Percentiles rank a stretch among this genome's conserved stretches.
These are phyloP conservation scores for Acanthamoeba castellanii DNA, from an alignment of 208 protist genomes.

Conservation along the genomic window DNA sequence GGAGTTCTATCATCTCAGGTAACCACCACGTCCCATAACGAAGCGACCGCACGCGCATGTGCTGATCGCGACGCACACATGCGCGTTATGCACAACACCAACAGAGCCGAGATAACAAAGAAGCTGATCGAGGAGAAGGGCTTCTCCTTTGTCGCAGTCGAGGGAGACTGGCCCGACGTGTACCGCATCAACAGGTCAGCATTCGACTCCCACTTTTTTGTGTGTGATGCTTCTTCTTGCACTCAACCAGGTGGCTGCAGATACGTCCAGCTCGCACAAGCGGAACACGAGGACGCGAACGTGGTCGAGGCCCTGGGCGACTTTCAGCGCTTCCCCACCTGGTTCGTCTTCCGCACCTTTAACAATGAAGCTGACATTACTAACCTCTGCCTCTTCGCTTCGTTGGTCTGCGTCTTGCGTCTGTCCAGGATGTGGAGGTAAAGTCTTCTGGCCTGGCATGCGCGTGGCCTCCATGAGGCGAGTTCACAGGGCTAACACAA, in stretches of 20 bases:
- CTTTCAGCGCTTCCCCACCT: slow-evolving; percentile 76
- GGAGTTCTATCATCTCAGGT: slow-evolving; percentile 75
- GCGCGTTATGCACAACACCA: neutral
- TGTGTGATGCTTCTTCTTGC: neutral
- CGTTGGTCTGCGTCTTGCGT: too few relatives aligned
- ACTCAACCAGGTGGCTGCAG: neutral
- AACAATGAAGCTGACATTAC: neutral
- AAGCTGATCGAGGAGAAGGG: slow-evolving; percentile 74
- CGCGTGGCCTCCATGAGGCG: too few relatives aligned
- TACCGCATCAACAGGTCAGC: slow-evolving; percentile 66
- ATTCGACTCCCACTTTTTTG: too few relatives aligned
- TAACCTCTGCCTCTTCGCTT: too few relatives aligned
- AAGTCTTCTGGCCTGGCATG: neutral
- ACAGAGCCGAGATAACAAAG: slow-evolving; percentile 67
- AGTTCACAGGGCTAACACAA: neutral
- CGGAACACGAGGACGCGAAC: neutral
- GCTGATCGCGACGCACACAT: neutral
- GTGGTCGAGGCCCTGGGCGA: slow-evolving; percentile 25
- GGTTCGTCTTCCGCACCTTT: neutral
- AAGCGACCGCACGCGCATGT: too few relatives aligned
- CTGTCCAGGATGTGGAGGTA: slow-evolving; percentile 76
- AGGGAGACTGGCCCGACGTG: slow-evolving; percentile 74
- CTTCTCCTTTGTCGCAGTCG: slow-evolving; percentile 68
- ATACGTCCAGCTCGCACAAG: neutral
- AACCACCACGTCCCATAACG: neutral